Base-by-base conservation (phyloP, 2,329 filamentous ascomycete species). In the Nemania sp. region DNA sequence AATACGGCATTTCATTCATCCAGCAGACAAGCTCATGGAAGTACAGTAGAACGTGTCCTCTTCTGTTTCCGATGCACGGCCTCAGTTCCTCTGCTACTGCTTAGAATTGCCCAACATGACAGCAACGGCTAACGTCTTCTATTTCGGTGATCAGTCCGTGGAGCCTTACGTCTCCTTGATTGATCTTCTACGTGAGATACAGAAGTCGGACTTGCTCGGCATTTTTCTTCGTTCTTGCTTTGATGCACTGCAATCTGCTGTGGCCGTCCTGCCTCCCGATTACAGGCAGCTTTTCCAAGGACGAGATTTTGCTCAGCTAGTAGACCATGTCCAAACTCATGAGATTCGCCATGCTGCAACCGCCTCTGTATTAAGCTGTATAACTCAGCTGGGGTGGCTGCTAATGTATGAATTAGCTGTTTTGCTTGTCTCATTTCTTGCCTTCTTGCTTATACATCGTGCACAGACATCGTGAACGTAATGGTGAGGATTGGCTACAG, bases 151-250 rank as follows among this genome's bases (percentile, higher is more conserved):
- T 34, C 42, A 45, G 20, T 45, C 42, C 30, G 42, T 45, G 28
- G 42, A 45, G 28, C 42, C 42, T 22, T 24, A 45, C 24, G 42
- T n/a, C 30, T 45, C 42, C 42, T 23, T 45, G 42, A 34, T 45
- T 30, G 42, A 45, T n/a, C 42, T 45, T 6, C 17, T 30, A 34
- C 42, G 30, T 20, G 42, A 45, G 28, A 34, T 34, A 22, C 42
- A 22, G 11, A 34, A 22, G n/a, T 45, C 28, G 24, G 2, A 24
- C 11, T 19, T 45, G 28, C 42, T 45, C 24, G 42, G 42, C 17
- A 14, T 30, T 34, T 45, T 45, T 34, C 42, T 45, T 22, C 42
- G 28, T 14, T 45, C 30, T 30, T 34, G 42, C 19, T 45, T 45
- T 34, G 42, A 45, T 45, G 28, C 28, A 5, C 28, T 45, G 28